phyloP scores from a whole-genome alignment of 192 early-diverging fungal species.

The Coemansia sp. region DNA sequence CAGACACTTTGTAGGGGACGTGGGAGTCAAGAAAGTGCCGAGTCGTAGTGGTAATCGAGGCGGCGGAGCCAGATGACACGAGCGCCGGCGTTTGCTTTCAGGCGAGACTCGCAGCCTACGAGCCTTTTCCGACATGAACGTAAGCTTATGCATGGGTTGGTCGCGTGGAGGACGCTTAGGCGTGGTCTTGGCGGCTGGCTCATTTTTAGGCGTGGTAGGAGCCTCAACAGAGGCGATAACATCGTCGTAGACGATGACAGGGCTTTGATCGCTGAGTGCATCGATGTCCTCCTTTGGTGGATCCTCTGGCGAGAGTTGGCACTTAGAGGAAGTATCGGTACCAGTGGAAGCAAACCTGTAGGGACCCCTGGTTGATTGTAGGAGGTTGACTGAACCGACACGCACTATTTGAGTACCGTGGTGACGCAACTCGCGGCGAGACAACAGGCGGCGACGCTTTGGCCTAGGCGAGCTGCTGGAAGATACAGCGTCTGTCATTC shows the following conservation, averaged over 20 bases:
- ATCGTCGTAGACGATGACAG: background rate
- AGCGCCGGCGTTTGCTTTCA: conserved; percentile 4
- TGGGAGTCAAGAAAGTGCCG: conserved; percentile 3
- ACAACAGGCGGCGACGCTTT: conserved; percentile 32
- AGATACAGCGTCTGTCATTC: conserved; percentile 2
- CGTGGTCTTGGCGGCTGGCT: background rate
- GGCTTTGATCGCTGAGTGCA: background rate
- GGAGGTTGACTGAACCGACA: conserved; percentile 33
- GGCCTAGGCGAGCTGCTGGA: background rate
- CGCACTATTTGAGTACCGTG: conserved; percentile 38
- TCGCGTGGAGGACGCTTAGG: background rate
- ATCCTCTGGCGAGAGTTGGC: background rate
- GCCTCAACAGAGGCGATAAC: background rate
- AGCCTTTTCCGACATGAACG: conserved; percentile 24
- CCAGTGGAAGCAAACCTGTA: conserved; percentile 27
- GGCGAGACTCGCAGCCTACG: conserved; percentile 29
- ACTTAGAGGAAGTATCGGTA: background rate
- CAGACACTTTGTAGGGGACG: conserved; percentile 16
- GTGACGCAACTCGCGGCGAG: conserved; percentile 43
- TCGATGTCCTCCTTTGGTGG: conserved; percentile 11
- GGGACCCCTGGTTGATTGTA: conserved; percentile 26
- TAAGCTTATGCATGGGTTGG: conserved; percentile 21
- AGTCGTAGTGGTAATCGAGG: conserved; percentile 4
- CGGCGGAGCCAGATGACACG: background rate
- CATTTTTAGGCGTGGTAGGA: background rate